Evolutionary conservation across 257 asterid species (phyloP).

Genomic region (Primulina huaijiensis): DNA sequence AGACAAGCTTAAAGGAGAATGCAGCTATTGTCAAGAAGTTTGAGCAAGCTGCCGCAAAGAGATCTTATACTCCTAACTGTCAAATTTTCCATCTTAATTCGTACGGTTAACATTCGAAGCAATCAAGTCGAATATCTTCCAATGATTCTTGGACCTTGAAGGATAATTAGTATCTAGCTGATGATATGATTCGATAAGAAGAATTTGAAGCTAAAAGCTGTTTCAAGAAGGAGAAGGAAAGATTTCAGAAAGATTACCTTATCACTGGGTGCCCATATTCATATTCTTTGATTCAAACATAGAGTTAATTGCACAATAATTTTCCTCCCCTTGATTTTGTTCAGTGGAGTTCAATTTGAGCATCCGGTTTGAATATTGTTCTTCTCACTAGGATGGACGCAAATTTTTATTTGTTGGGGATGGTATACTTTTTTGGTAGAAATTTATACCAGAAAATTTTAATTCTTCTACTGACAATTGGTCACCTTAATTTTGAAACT

Average conservation of each 20-base stretch:
- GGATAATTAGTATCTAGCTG: background rate
- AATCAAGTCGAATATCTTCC: background rate
- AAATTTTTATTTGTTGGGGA: background rate
- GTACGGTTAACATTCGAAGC: conserved; percentile 23
- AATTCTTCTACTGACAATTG: background rate
- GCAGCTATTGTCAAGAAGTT: conserved; percentile 40
- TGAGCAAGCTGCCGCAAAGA: conserved; percentile 37
- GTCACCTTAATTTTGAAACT: background rate
- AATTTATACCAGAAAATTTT: background rate
- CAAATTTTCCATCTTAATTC: conserved; percentile 44
- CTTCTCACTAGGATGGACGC: background rate
- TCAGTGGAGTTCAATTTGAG: background rate
- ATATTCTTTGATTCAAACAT: background rate
- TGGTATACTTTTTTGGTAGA: background rate
- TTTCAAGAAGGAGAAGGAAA: background rate
- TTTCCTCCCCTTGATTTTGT: background rate
- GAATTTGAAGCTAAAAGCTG: background rate
- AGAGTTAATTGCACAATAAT: conserved; percentile 1
- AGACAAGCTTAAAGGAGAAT: conserved; percentile 47
- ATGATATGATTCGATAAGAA: background rate
- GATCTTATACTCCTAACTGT: conserved; percentile 34
- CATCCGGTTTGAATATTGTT: background rate
- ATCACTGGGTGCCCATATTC: background rate
- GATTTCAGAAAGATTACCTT: background rate
- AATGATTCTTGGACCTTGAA: background rate